Conservation (phyloP, 768 basidiomycete genomes). For the Hygrophoropsis aurantiaca region DNA sequence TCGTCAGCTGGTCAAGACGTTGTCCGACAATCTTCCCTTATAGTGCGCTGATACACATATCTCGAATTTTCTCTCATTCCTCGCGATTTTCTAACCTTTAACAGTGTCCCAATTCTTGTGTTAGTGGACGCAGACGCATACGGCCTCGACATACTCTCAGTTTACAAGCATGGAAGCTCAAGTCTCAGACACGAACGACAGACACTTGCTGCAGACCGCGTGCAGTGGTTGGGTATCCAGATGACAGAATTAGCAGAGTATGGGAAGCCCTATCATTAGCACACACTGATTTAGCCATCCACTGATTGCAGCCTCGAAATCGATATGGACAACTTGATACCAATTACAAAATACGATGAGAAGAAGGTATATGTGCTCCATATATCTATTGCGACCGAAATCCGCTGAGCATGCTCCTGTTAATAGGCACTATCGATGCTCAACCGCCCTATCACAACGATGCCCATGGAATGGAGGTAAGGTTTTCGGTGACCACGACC, state of each 20-base stretch:
- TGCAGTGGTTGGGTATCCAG: conserved; percentile 82
- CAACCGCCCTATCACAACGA: conserved; percentile 30
- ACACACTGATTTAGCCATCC: not conserved
- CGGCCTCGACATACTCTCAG: conserved; percentile 88
- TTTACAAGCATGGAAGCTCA: conserved; percentile 80
- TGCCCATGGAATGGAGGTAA: conserved; percentile 73
- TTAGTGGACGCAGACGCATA: conserved; percentile 92
- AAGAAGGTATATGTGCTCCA: conserved; percentile 54
- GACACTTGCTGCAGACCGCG: conserved; percentile 63
- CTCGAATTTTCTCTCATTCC: not conserved
- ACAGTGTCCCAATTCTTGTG: conserved; percentile 73
- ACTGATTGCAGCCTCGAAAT: conserved; percentile 52
- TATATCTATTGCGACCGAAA: not conserved
- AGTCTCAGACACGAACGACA: conserved; percentile 68
- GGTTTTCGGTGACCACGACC: conserved; percentile 10
- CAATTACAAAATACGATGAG: conserved; percentile 69
- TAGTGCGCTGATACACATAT: conserved; percentile 39
- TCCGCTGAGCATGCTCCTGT: not conserved
- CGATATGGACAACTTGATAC: conserved; percentile 59
- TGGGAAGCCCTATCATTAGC: conserved; percentile 10
- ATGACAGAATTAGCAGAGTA: conserved; percentile 67
- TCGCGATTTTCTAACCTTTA: conserved; percentile 1
- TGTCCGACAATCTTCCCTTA: conserved; percentile 64
- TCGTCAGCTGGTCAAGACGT: conserved; percentile 73
- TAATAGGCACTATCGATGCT: conserved; percentile 68